phyloP scores from a whole-genome alignment of 2,329 filamentous ascomycete genomes.

The Beauveria varroae region DNA sequence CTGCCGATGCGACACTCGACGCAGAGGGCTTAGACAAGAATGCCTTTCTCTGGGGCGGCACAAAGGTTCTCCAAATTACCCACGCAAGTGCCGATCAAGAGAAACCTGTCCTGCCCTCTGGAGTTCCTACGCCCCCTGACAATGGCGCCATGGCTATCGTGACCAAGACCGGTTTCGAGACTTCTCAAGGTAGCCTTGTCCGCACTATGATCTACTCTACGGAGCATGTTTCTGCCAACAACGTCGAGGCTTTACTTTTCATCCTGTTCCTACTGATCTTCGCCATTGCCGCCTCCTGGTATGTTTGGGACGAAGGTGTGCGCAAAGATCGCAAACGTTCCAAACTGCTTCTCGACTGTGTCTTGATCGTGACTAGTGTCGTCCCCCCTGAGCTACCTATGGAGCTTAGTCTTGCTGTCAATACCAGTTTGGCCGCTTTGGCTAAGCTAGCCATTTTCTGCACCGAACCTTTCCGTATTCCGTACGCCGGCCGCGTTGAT shows the following conservation, averaged over 20 bases:
- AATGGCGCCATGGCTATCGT: slow-evolving; percentile 91
- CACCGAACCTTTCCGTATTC: slow-evolving; percentile 97
- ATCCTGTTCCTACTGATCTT: slow-evolving; percentile 96
- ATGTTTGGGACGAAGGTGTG: slow-evolving; percentile 97
- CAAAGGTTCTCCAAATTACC: slow-evolving; percentile 92
- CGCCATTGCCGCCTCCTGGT: slow-evolving; percentile 95
- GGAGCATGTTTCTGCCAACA: slow-evolving; percentile 97
- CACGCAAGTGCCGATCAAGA: slow-evolving; percentile 76
- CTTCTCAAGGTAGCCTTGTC: slow-evolving; percentile 93
- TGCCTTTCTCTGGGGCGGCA: slow-evolving; percentile 91
- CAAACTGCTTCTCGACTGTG: slow-evolving; percentile 92
- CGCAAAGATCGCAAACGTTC: slow-evolving; percentile 91
- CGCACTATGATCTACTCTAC: slow-evolving; percentile 99
- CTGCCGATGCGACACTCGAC: slow-evolving; percentile 71
- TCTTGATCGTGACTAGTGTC: slow-evolving; percentile 95
- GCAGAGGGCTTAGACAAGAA: slow-evolving; percentile 94
- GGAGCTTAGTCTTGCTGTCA: slow-evolving; percentile 95
- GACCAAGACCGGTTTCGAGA: slow-evolving; percentile 97
- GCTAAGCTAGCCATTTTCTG: slow-evolving; percentile 97
- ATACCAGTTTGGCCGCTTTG: slow-evolving; percentile 89
- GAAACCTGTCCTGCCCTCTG: slow-evolving; percentile 62
- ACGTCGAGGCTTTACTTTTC: slow-evolving; percentile 91
- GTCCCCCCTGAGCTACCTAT: slow-evolving; percentile 98
- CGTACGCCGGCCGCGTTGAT: slow-evolving; percentile 90
- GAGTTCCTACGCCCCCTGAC: slow-evolving; percentile 79